Evolutionary conservation across 192 early-diverging fungal genomes (phyloP), one percentile per base, ranked within the genome.

Genomic region (Coemansia sp.): DNA sequence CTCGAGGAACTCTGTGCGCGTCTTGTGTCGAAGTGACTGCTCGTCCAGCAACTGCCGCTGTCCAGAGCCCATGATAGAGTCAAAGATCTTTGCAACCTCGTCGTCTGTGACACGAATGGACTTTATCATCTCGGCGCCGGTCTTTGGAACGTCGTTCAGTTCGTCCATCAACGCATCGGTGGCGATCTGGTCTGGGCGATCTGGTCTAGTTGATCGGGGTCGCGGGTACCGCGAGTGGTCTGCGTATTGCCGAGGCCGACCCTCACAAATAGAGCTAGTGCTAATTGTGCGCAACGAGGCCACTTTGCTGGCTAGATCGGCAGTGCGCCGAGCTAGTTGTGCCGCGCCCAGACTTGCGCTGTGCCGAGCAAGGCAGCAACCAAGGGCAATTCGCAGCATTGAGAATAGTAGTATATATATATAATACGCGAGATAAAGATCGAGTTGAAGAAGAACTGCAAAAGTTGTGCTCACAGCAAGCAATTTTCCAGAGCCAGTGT

Each of bases 21-120:
- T 64, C 34, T 50, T 74, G 73, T 81, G 78, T 22, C 72, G 64
- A 29, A 81, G 22, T 20, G 78, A 81, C 67, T 75, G 78, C 29
- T 71, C 65, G 58, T 81, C 78, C 12, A 62, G 62, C 60, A 44
- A 37, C 49, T 64, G 45, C 10, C 78, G 78, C 32, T 66, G 62
- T 2, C 38, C 59, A 0, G 72, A 22, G 16, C 69, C 62, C 71
- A 82, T 77, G 16, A 82, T 68, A 29, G 80, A 74, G 40, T 77
- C 65, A 58, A 71, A 82, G 45, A 82, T 82, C 62, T 64, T 66
- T 68, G 35, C 61, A 40, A 82, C 63, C 20, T 82, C 80, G 15
- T 77, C 66, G 52, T 82, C 80, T 1, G 80, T 74, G 38, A 82
- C 39, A 13, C 60, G 65, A 58, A 81, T 67, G 20, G 58, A 52